Percentiles rank a stretch among this genome's conserved stretches.
phyloP scores from a whole-genome alignment of 148 eudicot species.

The Fallopia convolvulus region DNA sequence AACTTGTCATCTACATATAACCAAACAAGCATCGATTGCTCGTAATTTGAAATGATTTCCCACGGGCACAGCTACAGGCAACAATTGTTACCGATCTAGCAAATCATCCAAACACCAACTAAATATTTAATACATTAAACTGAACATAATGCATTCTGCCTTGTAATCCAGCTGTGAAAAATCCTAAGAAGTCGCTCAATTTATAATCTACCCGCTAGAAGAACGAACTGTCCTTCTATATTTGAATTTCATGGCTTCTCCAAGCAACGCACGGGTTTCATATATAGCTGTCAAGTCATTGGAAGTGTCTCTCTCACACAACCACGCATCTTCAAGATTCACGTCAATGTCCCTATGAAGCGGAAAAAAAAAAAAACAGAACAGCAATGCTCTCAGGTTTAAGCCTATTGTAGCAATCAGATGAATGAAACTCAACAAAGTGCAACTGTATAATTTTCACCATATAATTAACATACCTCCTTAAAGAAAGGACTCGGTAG shows the following conservation, averaged over 20 bases:
- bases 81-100: no score
- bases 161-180: neutral
- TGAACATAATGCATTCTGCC: no score
- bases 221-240: constrained; percentile 13
- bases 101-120: no score
- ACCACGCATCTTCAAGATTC: constrained; percentile 70
- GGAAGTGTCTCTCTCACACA: constrained; percentile 46
- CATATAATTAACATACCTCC: constrained; percentile 41
- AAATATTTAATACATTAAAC: no score
- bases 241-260: constrained; percentile 18
- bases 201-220: constrained; percentile 8
- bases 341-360: constrained; percentile 53
- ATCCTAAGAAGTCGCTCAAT: no score
- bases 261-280: constrained; percentile 27
- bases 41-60: no score
- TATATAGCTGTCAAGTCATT: constrained; percentile 45
- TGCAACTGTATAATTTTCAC: neutral
- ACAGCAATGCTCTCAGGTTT: neutral
- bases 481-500: constrained; percentile 73
- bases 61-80: no score
- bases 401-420: neutral
- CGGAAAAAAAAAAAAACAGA: neutral
- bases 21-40: no score
- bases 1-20: no score
- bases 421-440: neutral